These are phyloP conservation scores for Seiridium cupressi DNA, from an alignment of 2,329 filamentous ascomycete species.

Conservation along the genomic window DNA sequence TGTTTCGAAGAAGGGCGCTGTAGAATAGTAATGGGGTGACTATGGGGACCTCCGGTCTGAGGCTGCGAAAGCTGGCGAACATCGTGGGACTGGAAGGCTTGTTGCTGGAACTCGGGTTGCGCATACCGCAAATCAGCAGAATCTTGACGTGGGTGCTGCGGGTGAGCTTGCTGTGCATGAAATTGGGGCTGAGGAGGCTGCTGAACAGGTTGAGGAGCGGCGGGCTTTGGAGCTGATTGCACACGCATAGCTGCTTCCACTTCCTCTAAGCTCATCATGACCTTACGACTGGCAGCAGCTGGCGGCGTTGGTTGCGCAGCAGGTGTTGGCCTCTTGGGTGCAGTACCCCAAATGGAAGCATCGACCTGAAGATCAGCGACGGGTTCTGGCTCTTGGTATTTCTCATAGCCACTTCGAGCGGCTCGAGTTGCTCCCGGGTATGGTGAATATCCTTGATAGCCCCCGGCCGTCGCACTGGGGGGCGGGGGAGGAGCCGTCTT, in stretches of 20 bases:
- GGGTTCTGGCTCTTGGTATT: constrained; percentile 80
- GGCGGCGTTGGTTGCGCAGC: constrained; percentile 15
- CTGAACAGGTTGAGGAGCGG: constrained; percentile 35
- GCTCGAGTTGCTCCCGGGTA: constrained; percentile 53
- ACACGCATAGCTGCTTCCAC: constrained; percentile 90
- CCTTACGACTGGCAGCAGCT: constrained; percentile 55
- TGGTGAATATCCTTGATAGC: constrained; percentile 29
- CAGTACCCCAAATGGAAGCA: constrained; percentile 86
- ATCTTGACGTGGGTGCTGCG: constrained; percentile 25
- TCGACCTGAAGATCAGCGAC: constrained; percentile 91
- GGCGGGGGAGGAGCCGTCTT: constrained; percentile 33
- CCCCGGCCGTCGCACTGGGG: constrained; percentile 27
- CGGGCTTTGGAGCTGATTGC: constrained; percentile 41
- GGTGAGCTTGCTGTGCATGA: constrained; percentile 24
- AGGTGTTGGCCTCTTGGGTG: constrained; percentile 54
- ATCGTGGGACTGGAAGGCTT: constrained; percentile 21
- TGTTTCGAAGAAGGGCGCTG: constrained; percentile 49
- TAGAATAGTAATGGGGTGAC: constrained; percentile 53
- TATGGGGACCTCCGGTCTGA: constrained; percentile 30
- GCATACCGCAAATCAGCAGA: constrained; percentile 24
- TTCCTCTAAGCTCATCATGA: constrained; percentile 90
- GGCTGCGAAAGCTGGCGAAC: constrained; percentile 25
- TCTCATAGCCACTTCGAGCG: constrained; percentile 82
- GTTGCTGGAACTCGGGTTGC: constrained; percentile 22
- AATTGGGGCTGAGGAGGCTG: constrained; percentile 29